These are phyloP conservation scores for Ustilago tritici DNA, from an alignment of 1,284 basidiomycete species.

Conservation along the genomic window DNA sequence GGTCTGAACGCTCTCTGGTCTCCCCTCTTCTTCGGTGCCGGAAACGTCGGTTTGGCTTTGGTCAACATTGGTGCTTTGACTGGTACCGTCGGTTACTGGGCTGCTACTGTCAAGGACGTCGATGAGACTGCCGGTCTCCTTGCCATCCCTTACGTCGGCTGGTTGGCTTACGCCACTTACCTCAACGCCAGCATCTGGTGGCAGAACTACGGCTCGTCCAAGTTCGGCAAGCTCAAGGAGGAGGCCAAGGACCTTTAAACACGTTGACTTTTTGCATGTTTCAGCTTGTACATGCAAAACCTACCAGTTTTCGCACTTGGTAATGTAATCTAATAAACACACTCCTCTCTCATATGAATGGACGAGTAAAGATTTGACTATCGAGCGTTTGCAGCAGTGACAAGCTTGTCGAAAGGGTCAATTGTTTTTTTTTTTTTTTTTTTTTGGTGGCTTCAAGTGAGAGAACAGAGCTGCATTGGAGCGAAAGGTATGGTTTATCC, in stretches of 20 bases:
- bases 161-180: conserved; percentile 78
- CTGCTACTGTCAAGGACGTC: conserved; percentile 55
- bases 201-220: conserved; percentile 59
- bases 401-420: no score
- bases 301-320: not conserved
- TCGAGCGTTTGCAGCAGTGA: no score
- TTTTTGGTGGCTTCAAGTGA: no score
- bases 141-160: conserved; percentile 68
- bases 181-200: conserved; percentile 78
- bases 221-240: conserved; percentile 55
- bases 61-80: conserved; percentile 76
- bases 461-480: no score
- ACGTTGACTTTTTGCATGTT: not conserved
- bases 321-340: conserved; percentile 19
- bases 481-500: conserved; percentile 1
- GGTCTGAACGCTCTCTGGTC: conserved; percentile 78
- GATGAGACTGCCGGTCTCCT: conserved; percentile 63
- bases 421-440: no score
- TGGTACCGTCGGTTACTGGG: conserved; percentile 74
- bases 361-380: not conserved
- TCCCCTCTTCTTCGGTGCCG: conserved; percentile 78
- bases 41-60: conserved; percentile 72
- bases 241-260: conserved; percentile 52
- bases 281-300: not conserved
- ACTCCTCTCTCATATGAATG: not conserved